Evolutionary conservation across 2,329 filamentous ascomycete genomes (phyloP).

Genomic region (Coniochaeta pulveracea): DNA sequence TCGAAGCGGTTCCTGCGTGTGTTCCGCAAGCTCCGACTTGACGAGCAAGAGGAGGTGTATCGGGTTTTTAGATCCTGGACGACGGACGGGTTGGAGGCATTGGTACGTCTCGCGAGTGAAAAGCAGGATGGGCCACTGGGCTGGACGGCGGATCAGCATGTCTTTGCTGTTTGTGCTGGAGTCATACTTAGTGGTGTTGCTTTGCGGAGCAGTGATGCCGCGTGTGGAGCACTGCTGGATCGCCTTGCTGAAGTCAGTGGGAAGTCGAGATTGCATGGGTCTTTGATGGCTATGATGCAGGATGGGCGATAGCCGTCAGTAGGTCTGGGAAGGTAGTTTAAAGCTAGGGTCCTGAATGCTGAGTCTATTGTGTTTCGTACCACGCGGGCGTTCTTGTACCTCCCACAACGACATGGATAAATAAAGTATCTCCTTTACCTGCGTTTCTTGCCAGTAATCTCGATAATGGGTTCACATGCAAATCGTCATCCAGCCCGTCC

Average conservation of each 20-base stretch:
- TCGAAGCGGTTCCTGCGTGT: slow-evolving; percentile 51
- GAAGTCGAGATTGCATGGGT: slow-evolving; percentile 1
- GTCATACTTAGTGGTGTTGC: slow-evolving; percentile 9
- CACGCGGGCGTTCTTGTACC: too few relatives aligned
- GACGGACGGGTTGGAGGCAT: slow-evolving; percentile 7
- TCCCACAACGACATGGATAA: too few relatives aligned
- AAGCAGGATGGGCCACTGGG: slow-evolving; percentile 13
- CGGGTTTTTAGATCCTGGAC: slow-evolving; percentile 15
- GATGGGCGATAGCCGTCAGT: too few relatives aligned
- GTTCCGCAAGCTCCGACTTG: too few relatives aligned
- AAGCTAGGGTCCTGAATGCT: too few relatives aligned
- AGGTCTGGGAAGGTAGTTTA: too few relatives aligned
- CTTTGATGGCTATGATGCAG: not conserved
- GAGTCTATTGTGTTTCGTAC: too few relatives aligned
- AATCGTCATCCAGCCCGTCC: not conserved
- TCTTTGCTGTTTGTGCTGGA: slow-evolving; percentile 14
- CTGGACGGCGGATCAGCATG: slow-evolving; percentile 17
- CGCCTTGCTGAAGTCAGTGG: not conserved
- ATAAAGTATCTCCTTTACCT: too few relatives aligned
- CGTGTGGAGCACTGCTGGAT: not conserved
- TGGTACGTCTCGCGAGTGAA: slow-evolving; percentile 8
- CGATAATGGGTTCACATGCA: too few relatives aligned
- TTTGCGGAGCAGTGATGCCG: not conserved
- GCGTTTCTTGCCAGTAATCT: too few relatives aligned
- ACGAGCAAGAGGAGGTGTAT: slow-evolving; percentile 9